Base-by-base conservation (phyloP, 352 stramenopile species). In the Globisporangium megalacanthum region DNA sequence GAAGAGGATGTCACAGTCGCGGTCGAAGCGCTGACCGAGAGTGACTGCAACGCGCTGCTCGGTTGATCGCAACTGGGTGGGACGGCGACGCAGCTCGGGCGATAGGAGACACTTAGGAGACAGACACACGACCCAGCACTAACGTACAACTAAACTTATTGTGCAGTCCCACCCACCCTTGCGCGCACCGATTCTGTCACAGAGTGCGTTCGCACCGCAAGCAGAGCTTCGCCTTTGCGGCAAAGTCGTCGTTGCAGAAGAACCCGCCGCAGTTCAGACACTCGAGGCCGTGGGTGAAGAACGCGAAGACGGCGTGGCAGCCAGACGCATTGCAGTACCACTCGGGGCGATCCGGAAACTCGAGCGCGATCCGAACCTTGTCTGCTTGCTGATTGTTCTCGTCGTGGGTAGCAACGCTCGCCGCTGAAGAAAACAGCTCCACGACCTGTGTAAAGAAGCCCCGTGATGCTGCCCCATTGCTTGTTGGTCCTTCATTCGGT, bases 251-350 rank as follows among this genome's bases (percentile, higher is more conserved):
- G 9, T 68, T 71, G 61, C 81, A 92, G 54, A 89, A 89, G 47
- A 74, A 72, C 22, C 77, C 76, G 0, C 64, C 60, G 42, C 82
- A 92, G 9, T 68, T 54, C 13, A 20, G 50, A 52, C 82, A 92
- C 20, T 83, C 69, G 25, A 73, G 65, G 5, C 66, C 67, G 25
- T 83, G 72, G 0, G 75, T 72, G 53, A 89, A 89, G 59, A 92
- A 75, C 6, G 70, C 65, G 37, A 92, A 92, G 13, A 92, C 77
- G 8, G 50, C 60, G 60, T 89, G 79, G 55, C 82, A 92, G 3
- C 70, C 54, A 1, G 50, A 41, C 10, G 73, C 68, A 50, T 92
- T 89, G 68, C 82, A 92, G 52, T 89, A 92, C 82, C 82, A 92
- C 54, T 70, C 62, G 14, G 82, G 79, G 0, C 76, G 68, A 57